Evolutionary conservation across 352 stramenopile genomes (phyloP), one percentile per base, ranked within the genome.

Genomic region (Phytophthora pseudosyringae): DNA sequence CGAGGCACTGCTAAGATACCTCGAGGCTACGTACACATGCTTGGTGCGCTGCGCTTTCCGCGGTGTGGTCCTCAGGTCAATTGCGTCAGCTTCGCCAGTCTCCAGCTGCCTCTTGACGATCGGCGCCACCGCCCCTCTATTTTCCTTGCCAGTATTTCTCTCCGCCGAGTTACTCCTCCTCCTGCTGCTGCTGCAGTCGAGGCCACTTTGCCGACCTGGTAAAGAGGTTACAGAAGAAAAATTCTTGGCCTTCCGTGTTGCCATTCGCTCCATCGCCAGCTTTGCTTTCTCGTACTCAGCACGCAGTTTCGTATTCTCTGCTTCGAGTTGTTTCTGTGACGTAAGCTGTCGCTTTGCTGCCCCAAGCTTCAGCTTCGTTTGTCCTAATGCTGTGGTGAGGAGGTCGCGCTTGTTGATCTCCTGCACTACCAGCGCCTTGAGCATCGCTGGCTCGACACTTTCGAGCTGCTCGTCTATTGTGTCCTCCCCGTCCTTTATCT

Each of bases 191-290:
- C 52, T 58, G 45, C 31, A 62, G 36, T 54, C 62, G 9, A 40
- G 15, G 6, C 32, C 38, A 40, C 16, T 43, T 59, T 40, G 39
- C n/a, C 45, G 48, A 29, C 29, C 48, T 63, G 61, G 48, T 33
- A 59, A 4, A 1, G 36, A 68, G 25, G 40, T 25, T 21, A 51
- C 21, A 33, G 54, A 59, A 36, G 28, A 12, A 15, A 71, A 38
- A 59, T 36, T 78, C 32, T 75, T 75, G 5, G 36, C 52, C 32
- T 67, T 75, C 15, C 70, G 60, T 43, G 48, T 69, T 35, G 70
- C 60, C 66, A 89, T 89, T 0, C 81, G 81, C 46, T 91, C 82
- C 83, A 92, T 90, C 1, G 79, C 70, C 56, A 81, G 59, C 52
- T 86, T 85, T 6, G 80, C 75, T 52, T 80, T 83, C 41, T 89